Conservation (phyloP, 805 yeast genomes). For the Phaffomyces opuntiae region DNA sequence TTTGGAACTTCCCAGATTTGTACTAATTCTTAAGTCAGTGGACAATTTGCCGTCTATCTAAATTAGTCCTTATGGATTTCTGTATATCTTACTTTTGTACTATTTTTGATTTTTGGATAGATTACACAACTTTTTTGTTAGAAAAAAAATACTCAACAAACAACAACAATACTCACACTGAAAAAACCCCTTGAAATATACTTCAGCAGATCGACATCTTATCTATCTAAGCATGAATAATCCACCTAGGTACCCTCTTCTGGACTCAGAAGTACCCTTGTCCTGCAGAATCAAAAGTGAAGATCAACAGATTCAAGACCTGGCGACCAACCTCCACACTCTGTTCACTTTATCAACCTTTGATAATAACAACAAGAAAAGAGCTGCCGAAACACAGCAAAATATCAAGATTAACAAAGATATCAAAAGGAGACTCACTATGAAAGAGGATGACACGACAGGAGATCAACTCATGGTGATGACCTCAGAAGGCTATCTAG, state of each 20-base stretch:
- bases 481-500: neutral
- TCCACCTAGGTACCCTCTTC: slow-evolving; percentile 20
- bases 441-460: slow-evolving; percentile 9
- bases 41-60: no score
- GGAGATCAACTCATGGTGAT: neutral
- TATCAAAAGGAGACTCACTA: slow-evolving; percentile 12
- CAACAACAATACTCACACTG: neutral
- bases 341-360: neutral
- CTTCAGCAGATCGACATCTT: neutral
- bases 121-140: neutral
- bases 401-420: slow-evolving; percentile 6
- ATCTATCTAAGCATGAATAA: slow-evolving; percentile 2
- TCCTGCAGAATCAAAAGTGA: slow-evolving; percentile 14
- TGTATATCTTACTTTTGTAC: neutral
- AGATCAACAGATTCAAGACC: slow-evolving; percentile 8
- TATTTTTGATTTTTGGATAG: no score
- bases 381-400: slow-evolving; percentile 18
- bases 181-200: neutral
- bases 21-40: no score
- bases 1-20: no score
- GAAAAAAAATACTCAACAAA: neutral
- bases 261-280: slow-evolving; percentile 13
- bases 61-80: no score
- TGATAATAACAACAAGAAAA: slow-evolving; percentile 11
- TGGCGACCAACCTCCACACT: slow-evolving; percentile 2